Evolutionary conservation across 1,284 basidiomycete species (phyloP).

Genomic region (Rhodotorula sp.): DNA sequence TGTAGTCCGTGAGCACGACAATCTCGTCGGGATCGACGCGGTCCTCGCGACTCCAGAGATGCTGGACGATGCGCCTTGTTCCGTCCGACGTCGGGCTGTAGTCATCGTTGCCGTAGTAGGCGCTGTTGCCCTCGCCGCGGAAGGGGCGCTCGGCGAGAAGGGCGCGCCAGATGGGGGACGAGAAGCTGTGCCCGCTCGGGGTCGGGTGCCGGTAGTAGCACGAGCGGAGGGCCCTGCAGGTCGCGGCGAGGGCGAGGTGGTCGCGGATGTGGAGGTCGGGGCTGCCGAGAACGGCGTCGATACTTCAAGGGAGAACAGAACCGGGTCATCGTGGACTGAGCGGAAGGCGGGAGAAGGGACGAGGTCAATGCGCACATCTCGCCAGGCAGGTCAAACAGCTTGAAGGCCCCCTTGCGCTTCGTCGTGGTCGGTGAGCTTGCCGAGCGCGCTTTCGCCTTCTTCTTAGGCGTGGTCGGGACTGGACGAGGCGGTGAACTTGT

Average conservation of each 20-base stretch:
- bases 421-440: no score
- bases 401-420: no score
- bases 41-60: slow-evolving; percentile 14
- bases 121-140: neutral
- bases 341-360: neutral
- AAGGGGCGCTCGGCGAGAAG: slow-evolving; percentile 15
- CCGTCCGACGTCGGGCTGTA: neutral
- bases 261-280: slow-evolving; percentile 15
- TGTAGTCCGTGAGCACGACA: neutral
- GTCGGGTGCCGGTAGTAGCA: slow-evolving; percentile 13
- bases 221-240: slow-evolving; percentile 23
- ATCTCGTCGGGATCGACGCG: neutral
- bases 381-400: no score
- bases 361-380: neutral
- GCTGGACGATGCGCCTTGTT: slow-evolving; percentile 1
- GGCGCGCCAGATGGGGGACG: slow-evolving; percentile 7
- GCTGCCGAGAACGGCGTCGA: slow-evolving; percentile 20
- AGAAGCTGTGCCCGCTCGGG: neutral
- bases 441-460: no score
- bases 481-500: no score
- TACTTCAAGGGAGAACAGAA: neutral
- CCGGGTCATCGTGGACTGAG: neutral
- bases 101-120: neutral
- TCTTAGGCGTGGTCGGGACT: no score
- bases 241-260: slow-evolving; percentile 28